A percentile compares a stretch with the other conserved stretches of the same genome.
phyloP scores from a whole-genome alignment of 305 asterid genomes.

The Fraxinus sp. region DNA sequence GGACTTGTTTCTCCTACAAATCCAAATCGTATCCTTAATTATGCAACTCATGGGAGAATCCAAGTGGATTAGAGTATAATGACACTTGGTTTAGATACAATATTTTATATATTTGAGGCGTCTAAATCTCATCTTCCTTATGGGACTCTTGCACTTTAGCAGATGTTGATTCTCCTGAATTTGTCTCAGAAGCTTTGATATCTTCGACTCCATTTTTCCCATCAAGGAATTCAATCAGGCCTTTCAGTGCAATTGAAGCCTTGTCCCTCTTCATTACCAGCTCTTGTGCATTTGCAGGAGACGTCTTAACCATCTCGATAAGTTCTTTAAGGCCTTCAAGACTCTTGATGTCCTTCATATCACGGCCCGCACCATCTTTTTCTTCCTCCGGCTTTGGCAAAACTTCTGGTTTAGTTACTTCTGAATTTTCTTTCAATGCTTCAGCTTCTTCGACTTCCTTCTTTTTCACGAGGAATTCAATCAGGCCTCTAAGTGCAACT shows the following conservation, averaged over 20 bases:
- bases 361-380: not conserved
- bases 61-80: too few relatives aligned
- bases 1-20: too few relatives aligned
- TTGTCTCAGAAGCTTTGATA: conserved; percentile 2
- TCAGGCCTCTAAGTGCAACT: conserved; percentile 29
- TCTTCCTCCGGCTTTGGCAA: not conserved
- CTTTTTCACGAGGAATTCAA: conserved; percentile 31
- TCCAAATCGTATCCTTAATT: too few relatives aligned
- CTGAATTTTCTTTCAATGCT: not conserved
- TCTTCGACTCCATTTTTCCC: not conserved
- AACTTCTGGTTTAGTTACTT: not conserved
- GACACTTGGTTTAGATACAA: too few relatives aligned
- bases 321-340: conserved; percentile 11
- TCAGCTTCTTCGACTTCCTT: conserved; percentile 2
- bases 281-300: conserved; percentile 8
- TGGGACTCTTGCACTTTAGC: not conserved
- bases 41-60: too few relatives aligned
- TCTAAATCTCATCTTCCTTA: conserved; percentile 16
- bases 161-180: not conserved
- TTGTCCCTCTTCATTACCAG: conserved; percentile 19
- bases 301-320: conserved; percentile 1
- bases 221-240: conserved; percentile 22
- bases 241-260: conserved; percentile 25
- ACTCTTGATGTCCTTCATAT: not conserved
- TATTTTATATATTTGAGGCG: too few relatives aligned